Conservation (phyloP, 306 rosid genomes). For the Ochetophila trinervis region DNA sequence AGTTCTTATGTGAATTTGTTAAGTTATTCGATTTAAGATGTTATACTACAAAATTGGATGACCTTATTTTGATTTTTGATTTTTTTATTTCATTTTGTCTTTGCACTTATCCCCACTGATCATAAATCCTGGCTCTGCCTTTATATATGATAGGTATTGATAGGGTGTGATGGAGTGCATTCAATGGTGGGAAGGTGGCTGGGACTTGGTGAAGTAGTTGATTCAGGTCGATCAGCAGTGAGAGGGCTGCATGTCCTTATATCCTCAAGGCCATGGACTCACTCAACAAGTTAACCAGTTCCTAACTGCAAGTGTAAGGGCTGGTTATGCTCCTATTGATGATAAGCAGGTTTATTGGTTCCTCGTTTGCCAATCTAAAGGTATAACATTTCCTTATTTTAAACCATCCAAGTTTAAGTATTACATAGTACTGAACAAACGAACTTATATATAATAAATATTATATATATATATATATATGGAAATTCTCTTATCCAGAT, state of each 20-base stretch:
- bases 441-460: no score
- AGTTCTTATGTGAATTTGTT: no score
- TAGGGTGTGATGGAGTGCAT: constrained; percentile 27
- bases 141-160: constrained; percentile 6
- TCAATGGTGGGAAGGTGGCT: constrained; percentile 18
- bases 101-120: no score
- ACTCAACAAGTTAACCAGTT: not conserved
- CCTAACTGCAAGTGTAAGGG: constrained; percentile 1
- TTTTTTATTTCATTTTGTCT: no score
- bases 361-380: not conserved
- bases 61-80: no score
- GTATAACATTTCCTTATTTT: not conserved
- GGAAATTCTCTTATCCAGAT: no score
- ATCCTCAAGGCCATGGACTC: constrained; percentile 26
- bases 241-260: constrained; percentile 18
- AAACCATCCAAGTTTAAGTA: not conserved
- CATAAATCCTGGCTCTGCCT: no score
- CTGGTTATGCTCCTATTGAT: constrained; percentile 19
- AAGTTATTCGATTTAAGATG: no score
- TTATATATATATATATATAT: no score
- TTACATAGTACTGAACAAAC: no score
- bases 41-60: no score
- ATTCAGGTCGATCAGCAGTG: constrained; percentile 21
- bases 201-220: constrained; percentile 7
- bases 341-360: constrained; percentile 19